phyloP scores from a whole-genome alignment of 768 basidiomycete species.

The Suillus alpinus region DNA sequence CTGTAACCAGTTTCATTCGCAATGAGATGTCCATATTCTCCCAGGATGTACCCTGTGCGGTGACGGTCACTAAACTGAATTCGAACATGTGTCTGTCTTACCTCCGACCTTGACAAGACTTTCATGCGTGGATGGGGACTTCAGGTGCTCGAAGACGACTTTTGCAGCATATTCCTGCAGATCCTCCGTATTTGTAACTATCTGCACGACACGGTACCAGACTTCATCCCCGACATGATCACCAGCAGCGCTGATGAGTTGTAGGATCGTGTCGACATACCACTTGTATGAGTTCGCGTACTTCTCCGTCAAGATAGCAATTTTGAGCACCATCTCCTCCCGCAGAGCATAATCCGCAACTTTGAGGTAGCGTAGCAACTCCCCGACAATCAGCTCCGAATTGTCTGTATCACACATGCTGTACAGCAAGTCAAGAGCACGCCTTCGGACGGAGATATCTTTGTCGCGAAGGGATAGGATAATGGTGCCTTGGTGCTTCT shows the following conservation, averaged over 20 bases:
- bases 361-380: constrained; percentile 88
- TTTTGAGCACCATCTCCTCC: constrained; percentile 99
- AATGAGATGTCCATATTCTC: constrained; percentile 97
- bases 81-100: constrained; percentile 31
- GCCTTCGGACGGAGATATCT: constrained; percentile 92
- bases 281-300: constrained; percentile 97
- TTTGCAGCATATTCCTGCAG: constrained; percentile 94
- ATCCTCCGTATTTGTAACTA: constrained; percentile 98
- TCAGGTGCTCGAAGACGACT: constrained; percentile 87
- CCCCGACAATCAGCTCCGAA: constrained; percentile 93
- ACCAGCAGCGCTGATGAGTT: constrained; percentile 93
- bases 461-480: constrained; percentile 93
- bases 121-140: constrained; percentile 82
- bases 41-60: constrained; percentile 84
- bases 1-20: constrained; percentile 94
- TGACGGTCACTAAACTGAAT: constrained; percentile 11
- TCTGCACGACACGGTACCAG: constrained; percentile 99
- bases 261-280: constrained; percentile 98
- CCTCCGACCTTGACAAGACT: constrained; percentile 96
- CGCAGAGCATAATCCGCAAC: constrained; percentile 96
- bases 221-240: constrained; percentile 99
- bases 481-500: constrained; percentile 94
- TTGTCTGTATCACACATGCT: constrained; percentile 99
- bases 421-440: constrained; percentile 93
- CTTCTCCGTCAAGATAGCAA: constrained; percentile 98